A percentile compares a stretch with the other conserved stretches of the same genome.
phyloP scores from a whole-genome alignment of 495 filamentous ascomycete genomes.

The Haplographium delicatum region DNA sequence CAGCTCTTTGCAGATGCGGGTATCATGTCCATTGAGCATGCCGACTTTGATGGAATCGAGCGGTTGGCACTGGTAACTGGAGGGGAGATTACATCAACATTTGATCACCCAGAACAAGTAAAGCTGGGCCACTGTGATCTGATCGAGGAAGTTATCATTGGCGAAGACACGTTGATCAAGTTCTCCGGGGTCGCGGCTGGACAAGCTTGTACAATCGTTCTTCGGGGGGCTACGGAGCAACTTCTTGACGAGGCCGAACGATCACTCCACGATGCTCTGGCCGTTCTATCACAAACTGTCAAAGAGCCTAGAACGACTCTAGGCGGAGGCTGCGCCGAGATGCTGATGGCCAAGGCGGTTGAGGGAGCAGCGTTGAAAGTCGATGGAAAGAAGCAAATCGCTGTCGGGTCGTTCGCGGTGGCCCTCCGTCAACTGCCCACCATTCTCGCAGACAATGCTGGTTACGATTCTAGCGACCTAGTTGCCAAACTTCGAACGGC shows the following conservation, averaged over 20 bases:
- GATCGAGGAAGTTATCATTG: constrained; percentile 97
- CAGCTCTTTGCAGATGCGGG: constrained; percentile 97
- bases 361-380: constrained; percentile 91
- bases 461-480: constrained; percentile 89
- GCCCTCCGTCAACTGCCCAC: constrained; percentile 92
- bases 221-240: constrained; percentile 94
- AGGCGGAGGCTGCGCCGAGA: constrained; percentile 94
- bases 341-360: constrained; percentile 98
- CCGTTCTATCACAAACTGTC: constrained; percentile 95
- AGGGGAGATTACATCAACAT: constrained; percentile 94
- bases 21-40: constrained; percentile 97
- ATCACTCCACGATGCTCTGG: constrained; percentile 91
- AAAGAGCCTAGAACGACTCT: constrained; percentile 91
- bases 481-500: constrained; percentile 87
- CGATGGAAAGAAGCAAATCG: constrained; percentile 92
- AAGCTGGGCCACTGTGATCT: constrained; percentile 93
- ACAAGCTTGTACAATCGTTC: constrained; percentile 92
- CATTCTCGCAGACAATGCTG: constrained; percentile 95
- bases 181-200: constrained; percentile 96
- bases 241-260: constrained; percentile 95
- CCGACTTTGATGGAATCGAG: constrained; percentile 98
- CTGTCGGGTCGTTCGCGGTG: constrained; percentile 82
- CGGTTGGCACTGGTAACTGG: constrained; percentile 91
- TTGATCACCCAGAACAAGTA: constrained; percentile 95
- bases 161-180: constrained; percentile 93